phyloP scores from a whole-genome alignment of 2,329 filamentous ascomycete genomes.

The Colletotrichum theobromicola region DNA sequence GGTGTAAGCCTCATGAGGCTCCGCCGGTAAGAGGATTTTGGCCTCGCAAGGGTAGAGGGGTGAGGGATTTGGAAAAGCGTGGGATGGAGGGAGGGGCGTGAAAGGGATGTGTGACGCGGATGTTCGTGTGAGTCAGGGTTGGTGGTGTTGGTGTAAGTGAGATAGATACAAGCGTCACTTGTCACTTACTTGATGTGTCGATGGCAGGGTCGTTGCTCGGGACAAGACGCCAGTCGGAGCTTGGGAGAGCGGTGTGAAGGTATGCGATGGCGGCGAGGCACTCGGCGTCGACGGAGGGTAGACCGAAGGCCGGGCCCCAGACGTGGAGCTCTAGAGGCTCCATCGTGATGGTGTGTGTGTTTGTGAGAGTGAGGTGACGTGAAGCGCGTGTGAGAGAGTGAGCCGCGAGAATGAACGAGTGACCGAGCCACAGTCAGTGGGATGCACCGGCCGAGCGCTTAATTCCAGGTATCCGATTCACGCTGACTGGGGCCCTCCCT shows the following conservation, averaged over 20 bases:
- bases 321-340: constrained; percentile 77
- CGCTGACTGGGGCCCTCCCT: background rate
- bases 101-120: background rate
- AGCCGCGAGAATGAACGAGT: background rate
- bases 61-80: background rate
- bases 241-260: constrained; percentile 66
- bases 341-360: background rate
- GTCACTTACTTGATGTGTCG: constrained; percentile 70
- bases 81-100: constrained; percentile 34
- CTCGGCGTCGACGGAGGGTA: constrained; percentile 90
- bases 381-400: background rate
- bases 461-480: background rate
- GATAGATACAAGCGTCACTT: background rate
- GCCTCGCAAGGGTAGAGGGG: background rate
- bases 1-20: constrained; percentile 25
- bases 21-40: background rate
- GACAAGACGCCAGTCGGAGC: constrained; percentile 70
- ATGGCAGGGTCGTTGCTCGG: constrained; percentile 75
- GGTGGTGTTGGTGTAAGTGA: constrained; percentile 11
- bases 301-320: constrained; percentile 87
- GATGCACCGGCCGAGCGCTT: background rate
- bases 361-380: background rate
- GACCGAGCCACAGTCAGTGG: background rate
- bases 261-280: constrained; percentile 86
- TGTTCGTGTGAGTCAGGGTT: background rate